phyloP scores from a whole-genome alignment of 208 protist genomes.

The Acanthamoeba sp. region DNA sequence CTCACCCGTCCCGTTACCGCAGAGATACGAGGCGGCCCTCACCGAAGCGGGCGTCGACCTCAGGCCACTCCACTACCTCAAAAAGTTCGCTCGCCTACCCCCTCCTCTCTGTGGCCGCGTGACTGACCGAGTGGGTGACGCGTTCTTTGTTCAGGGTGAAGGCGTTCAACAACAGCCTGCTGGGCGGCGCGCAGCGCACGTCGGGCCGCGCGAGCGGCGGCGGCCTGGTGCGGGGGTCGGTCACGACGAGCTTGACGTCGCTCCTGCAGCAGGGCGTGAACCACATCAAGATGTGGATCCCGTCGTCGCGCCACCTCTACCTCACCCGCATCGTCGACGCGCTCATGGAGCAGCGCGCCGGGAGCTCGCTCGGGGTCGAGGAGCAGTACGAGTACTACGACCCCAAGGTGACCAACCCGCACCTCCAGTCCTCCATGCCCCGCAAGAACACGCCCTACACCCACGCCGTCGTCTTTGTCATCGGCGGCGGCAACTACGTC shows the following conservation, averaged over 20 bases:
- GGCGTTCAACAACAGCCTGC: conserved; percentile 71
- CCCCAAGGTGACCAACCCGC: conserved; percentile 84
- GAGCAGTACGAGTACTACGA: conserved; percentile 88
- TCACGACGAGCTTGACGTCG: conserved; percentile 33
- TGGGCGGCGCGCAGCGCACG: conserved; percentile 36
- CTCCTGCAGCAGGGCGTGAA: conserved; percentile 67
- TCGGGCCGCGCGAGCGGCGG: background rate
- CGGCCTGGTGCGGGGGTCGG: conserved; percentile 37
- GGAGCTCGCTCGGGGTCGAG: conserved; percentile 70
- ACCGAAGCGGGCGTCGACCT: conserved; percentile 32
- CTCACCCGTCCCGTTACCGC: background rate
- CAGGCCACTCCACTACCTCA: conserved; percentile 46
- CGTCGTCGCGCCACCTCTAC: conserved; percentile 34
- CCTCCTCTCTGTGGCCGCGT: background rate
- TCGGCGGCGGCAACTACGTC: conserved; percentile 92
- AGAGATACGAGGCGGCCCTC: conserved; percentile 65
- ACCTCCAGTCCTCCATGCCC: conserved; percentile 62
- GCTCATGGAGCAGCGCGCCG: conserved; percentile 87
- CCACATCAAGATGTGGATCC: conserved; percentile 76
- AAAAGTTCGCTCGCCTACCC: conserved; percentile 60
- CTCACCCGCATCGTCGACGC: conserved; percentile 85
- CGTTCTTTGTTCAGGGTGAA: conserved; percentile 21
- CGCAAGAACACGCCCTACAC: conserved; percentile 85
- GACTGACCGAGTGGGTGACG: too few species aligned
- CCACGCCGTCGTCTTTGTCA: conserved; percentile 90